Evolutionary conservation across 805 yeast genomes (phyloP).

Genomic region (Metschnikowia dekortorum): DNA sequence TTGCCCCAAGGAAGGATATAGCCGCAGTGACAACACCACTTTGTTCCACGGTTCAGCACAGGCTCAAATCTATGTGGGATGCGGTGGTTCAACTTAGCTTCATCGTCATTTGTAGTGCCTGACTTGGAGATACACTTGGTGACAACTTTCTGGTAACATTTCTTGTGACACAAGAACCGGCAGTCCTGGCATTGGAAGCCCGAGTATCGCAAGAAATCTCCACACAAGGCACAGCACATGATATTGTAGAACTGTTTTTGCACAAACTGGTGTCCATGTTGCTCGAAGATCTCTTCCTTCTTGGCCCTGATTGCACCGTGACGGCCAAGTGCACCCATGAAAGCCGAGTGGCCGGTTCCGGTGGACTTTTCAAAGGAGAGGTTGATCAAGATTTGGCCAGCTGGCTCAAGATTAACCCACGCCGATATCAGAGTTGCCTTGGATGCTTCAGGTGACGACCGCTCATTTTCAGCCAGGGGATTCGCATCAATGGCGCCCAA

Average conservation of each 20-base stretch:
- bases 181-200: constrained; percentile 87
- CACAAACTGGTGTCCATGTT: constrained; percentile 95
- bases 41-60: constrained; percentile 88
- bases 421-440: constrained; percentile 51
- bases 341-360: constrained; percentile 31
- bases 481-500: neutral
- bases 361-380: constrained; percentile 71
- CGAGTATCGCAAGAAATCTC: constrained; percentile 85
- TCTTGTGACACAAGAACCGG: constrained; percentile 73
- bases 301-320: constrained; percentile 97
- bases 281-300: constrained; percentile 86
- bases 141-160: constrained; percentile 74
- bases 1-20: constrained; percentile 92
- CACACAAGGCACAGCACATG: constrained; percentile 97
- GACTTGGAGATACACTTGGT: constrained; percentile 80
- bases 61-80: constrained; percentile 96
- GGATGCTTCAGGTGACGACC: constrained; percentile 4
- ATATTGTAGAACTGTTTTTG: constrained; percentile 93
- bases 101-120: constrained; percentile 67
- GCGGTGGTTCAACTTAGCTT: constrained; percentile 83
- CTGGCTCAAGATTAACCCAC: constrained; percentile 92
- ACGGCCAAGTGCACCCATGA: constrained; percentile 57
- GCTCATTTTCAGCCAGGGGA: neutral
- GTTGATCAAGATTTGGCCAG: constrained; percentile 80
- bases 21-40: constrained; percentile 99